Base-by-base conservation (phyloP, 805 yeast genomes). In the Starmerella sirachaensis region DNA sequence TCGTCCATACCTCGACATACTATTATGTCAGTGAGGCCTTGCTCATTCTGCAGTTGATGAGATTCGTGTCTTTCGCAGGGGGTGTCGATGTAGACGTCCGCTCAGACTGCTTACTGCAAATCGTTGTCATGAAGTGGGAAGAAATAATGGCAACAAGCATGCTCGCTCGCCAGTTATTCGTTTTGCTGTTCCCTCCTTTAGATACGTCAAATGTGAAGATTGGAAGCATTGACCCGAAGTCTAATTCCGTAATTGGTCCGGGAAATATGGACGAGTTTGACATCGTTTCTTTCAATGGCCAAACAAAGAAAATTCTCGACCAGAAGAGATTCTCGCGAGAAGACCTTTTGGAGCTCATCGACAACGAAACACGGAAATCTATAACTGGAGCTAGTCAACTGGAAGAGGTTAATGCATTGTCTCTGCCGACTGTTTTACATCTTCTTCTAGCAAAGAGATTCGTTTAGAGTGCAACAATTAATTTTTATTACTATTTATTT, bases 91-190 rank as follows among this genome's bases (percentile, higher is more conserved):
- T 46, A n/a, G 52, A 54, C 17, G 53, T 57, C 11, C 46, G 52
- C 11, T 45, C 53, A 2, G 53, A 51, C 32, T 49, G 52, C 19
- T 33, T 45, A 14, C 42, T 50, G 24, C 45, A 37, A 12, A 34
- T 49, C 2, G 49, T 56, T 9, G 20, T 33, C 12, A 41, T 42
- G 25, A 52, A 50, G 18, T 59, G 63, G 53, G 47, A 47, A 21
- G 50, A 47, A n/a, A 36, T 54, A 19, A 33, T 46, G 24, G 46
- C 31, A 59, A 62, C 34, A 56, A 66, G 35, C 50, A 53, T 37
- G 65, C 62, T 51, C 47, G 68, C 27, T 11, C 62, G 38, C 63
- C 70, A 54, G 71, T 74, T 60, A 76, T 77, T 53, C 33, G 33
- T 43, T 25, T 33, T 41, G 12, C 23, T 47, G 24, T 53, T 71